Percentiles rank a stretch among this genome's conserved stretches.
Evolutionary conservation across 2,329 filamentous ascomycete species (phyloP).

Genomic region (Stagonosporopsis chrysanthemi): DNA sequence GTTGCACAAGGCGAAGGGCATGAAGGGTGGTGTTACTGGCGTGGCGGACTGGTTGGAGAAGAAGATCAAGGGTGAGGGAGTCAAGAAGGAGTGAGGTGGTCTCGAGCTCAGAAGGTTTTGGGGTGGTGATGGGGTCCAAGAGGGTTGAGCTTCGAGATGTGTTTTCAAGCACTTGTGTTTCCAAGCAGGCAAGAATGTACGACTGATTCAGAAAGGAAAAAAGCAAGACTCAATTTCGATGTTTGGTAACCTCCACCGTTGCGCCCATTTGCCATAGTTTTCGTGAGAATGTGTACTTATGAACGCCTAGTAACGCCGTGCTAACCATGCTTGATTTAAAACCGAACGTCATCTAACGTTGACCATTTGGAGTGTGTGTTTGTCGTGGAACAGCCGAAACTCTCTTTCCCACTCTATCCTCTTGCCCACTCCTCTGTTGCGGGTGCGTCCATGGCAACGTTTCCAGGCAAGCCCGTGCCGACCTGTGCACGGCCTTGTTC

Average conservation of each 20-base stretch:
- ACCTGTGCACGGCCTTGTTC: conserved; percentile 29
- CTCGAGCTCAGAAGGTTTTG: too few relatives aligned
- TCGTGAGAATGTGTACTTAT: background rate
- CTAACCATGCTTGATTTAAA: background rate
- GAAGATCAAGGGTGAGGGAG: conserved; percentile 1
- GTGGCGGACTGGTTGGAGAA: background rate
- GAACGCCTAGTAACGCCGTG: background rate
- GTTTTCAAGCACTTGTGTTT: background rate
- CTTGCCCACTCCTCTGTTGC: conserved; percentile 38
- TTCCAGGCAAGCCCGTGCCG: conserved; percentile 27
- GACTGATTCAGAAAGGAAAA: background rate
- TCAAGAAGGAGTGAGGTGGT: background rate
- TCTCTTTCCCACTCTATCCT: background rate
- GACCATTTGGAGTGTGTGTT: background rate
- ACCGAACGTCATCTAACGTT: background rate
- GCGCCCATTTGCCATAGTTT: too few relatives aligned
- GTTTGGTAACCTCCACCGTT: background rate
- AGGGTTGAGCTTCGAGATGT: background rate
- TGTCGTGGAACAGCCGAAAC: background rate
- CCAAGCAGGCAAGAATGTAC: background rate
- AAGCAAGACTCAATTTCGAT: background rate
- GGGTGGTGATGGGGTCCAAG: background rate
- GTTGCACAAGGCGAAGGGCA: conserved; percentile 1
- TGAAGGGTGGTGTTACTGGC: background rate
- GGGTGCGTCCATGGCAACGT: conserved; percentile 26